phyloP scores from a whole-genome alignment of 139 green algal genomes.

The Chlamydomonas schloesseri region DNA sequence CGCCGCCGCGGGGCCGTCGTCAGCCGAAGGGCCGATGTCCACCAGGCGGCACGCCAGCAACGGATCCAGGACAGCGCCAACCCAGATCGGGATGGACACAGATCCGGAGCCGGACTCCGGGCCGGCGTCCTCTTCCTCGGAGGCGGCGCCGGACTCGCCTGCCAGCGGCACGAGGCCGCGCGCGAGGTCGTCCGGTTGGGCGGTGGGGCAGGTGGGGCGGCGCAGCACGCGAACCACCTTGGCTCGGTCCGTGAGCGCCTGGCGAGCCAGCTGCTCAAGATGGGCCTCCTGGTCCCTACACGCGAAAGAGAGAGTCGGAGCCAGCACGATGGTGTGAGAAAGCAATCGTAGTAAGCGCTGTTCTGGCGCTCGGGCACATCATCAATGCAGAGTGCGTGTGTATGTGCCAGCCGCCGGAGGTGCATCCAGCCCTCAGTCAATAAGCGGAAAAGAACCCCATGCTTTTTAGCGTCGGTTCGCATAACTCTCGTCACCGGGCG shows the following conservation, averaged over 20 bases:
- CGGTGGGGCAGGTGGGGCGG: not conserved
- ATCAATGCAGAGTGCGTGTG: not conserved
- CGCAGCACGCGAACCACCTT: constrained; percentile 63
- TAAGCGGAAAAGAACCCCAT: constrained; percentile 55
- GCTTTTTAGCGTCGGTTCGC: not conserved
- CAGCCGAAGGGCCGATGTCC: constrained; percentile 80
- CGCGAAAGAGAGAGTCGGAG: no score
- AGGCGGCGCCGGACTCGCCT: not conserved
- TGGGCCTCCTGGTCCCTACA: constrained; percentile 52
- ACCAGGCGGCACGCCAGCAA: constrained; percentile 61
- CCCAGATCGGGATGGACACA: not conserved
- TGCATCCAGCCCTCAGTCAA: constrained; percentile 49
- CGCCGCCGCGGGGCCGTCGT: constrained; percentile 63
- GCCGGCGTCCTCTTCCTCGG: not conserved
- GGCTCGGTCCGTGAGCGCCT: constrained; percentile 66
- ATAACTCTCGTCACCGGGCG: constrained; percentile 42
- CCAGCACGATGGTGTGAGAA: no score
- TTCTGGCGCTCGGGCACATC: no score
- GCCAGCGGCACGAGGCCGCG: not conserved
- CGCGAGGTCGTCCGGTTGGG: not conserved
- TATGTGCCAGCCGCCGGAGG: no score
- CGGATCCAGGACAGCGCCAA: constrained; percentile 60
- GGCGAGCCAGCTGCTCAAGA: constrained; percentile 62
- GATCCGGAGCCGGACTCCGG: not conserved
- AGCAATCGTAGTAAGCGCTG: no score